A percentile compares a stretch with the other conserved stretches of the same genome.
phyloP scores from a whole-genome alignment of 2,329 filamentous ascomycete species.

The Penicillium griseofulvum region DNA sequence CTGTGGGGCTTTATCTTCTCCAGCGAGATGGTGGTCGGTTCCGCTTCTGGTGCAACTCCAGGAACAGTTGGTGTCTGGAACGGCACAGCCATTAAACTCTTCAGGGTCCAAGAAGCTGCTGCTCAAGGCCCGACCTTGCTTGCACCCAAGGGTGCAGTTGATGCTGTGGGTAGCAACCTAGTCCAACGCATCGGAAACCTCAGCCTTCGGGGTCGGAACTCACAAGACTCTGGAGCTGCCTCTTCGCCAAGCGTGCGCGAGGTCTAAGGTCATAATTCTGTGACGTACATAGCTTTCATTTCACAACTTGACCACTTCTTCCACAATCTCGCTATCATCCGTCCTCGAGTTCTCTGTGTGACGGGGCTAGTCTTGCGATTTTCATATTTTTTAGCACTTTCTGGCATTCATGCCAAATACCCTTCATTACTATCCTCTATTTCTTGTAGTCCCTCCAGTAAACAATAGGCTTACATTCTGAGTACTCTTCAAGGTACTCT shows the following conservation, averaged over 20 bases:
- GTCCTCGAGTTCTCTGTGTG: background rate
- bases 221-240: constrained; percentile 30
- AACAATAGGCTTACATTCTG: background rate
- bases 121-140: constrained; percentile 76
- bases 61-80: constrained; percentile 94
- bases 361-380: background rate
- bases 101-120: constrained; percentile 82
- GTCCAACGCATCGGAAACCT: constrained; percentile 82
- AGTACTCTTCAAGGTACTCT: background rate
- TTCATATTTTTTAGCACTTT: constrained; percentile 1
- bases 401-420: constrained; percentile 1
- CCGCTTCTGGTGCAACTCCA: constrained; percentile 55
- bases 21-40: constrained; percentile 71
- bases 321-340: background rate
- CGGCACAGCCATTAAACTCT: constrained; percentile 81
- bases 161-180: constrained; percentile 87
- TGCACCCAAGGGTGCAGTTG: constrained; percentile 84
- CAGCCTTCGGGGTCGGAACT: constrained; percentile 54
- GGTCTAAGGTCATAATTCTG: constrained; percentile 25
- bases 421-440: background rate
- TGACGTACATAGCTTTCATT: constrained; percentile 17
- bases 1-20: constrained; percentile 93
- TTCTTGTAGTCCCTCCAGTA: background rate
- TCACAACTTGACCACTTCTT: constrained; percentile 8
- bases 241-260: constrained; percentile 36